Conservation (phyloP, 768 basidiomycete species). For the Tricholoma furcatifolium region DNA sequence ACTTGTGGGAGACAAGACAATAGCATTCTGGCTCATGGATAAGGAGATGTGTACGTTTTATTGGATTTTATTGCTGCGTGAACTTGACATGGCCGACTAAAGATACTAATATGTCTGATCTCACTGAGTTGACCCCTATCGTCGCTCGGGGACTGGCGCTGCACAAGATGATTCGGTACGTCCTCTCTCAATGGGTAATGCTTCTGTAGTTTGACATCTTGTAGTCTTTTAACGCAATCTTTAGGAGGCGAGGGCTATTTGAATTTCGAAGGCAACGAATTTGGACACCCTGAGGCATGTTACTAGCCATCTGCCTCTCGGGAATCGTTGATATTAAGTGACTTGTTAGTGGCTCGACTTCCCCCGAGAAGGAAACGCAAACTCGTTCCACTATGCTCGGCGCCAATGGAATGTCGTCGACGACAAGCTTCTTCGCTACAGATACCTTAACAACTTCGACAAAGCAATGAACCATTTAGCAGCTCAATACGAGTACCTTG, state of each 20-base stretch:
- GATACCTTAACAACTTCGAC: slow-evolving; percentile 93
- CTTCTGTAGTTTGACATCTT: neutral
- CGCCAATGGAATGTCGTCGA: slow-evolving; percentile 97
- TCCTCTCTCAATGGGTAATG: neutral
- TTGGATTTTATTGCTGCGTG: neutral
- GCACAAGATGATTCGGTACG: slow-evolving; percentile 96
- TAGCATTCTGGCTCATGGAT: slow-evolving; percentile 99
- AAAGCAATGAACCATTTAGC: slow-evolving; percentile 87
- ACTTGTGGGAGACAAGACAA: slow-evolving; percentile 96
- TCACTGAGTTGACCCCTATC: slow-evolving; percentile 77
- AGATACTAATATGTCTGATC: slow-evolving; percentile 95
- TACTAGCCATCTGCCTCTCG: neutral
- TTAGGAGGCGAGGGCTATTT: slow-evolving; percentile 97
- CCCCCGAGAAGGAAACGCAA: slow-evolving; percentile 92
- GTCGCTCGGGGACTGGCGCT: slow-evolving; percentile 88
- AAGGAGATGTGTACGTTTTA: slow-evolving; percentile 93
- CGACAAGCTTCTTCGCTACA: slow-evolving; percentile 84
- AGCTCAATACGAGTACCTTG: slow-evolving; percentile 81
- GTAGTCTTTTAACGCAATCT: slow-evolving; percentile 83
- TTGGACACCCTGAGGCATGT: slow-evolving; percentile 92
- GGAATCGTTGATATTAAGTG: slow-evolving; percentile 4
- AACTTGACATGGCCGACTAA: slow-evolving; percentile 2
- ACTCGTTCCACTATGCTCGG: slow-evolving; percentile 96
- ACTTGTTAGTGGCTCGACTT: slow-evolving; percentile 93
- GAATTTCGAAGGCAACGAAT: slow-evolving; percentile 98